These are phyloP conservation scores for Scytalidium sp. DNA, from an alignment of 2,329 filamentous ascomycete genomes.

Conservation along the genomic window DNA sequence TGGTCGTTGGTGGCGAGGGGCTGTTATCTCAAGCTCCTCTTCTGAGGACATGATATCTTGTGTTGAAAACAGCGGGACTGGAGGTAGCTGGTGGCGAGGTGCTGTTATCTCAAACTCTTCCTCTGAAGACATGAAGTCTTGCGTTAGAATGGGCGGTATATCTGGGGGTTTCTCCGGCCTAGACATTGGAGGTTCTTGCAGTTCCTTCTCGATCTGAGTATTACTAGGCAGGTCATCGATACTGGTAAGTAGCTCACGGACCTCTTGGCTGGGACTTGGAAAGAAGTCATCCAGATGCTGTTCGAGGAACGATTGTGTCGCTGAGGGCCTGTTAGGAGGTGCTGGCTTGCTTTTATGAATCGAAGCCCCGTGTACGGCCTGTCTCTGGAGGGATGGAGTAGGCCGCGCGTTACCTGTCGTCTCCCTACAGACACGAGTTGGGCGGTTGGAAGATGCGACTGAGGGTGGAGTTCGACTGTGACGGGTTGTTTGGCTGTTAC, in stretches of 20 bases:
- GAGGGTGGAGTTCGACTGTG: not conserved
- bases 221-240: conserved; percentile 22
- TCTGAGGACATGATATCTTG: conserved; percentile 1
- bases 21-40: not conserved
- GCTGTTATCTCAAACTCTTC: conserved; percentile 41
- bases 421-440: not conserved
- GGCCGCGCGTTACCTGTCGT: not conserved
- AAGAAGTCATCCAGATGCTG: conserved; percentile 51
- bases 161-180: not conserved
- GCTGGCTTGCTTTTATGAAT: not conserved
- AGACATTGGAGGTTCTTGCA: conserved; percentile 8
- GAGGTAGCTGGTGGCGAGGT: conserved; percentile 4
- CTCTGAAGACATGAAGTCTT: conserved; percentile 45
- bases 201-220: conserved; percentile 18
- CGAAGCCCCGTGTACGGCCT: not conserved
- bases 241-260: conserved; percentile 47
- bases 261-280: conserved; percentile 54
- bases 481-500: not conserved
- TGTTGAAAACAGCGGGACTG: not conserved
- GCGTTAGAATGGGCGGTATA: conserved; percentile 28
- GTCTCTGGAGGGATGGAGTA: not conserved
- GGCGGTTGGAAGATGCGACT: not conserved
- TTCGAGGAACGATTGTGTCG: conserved; percentile 52
- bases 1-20: not conserved
- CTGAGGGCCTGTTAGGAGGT: conserved; percentile 28